Percentiles rank a stretch among this genome's conserved stretches.
Conservation (phyloP, 805 yeast species). For the Metschnikowia proteae region DNA sequence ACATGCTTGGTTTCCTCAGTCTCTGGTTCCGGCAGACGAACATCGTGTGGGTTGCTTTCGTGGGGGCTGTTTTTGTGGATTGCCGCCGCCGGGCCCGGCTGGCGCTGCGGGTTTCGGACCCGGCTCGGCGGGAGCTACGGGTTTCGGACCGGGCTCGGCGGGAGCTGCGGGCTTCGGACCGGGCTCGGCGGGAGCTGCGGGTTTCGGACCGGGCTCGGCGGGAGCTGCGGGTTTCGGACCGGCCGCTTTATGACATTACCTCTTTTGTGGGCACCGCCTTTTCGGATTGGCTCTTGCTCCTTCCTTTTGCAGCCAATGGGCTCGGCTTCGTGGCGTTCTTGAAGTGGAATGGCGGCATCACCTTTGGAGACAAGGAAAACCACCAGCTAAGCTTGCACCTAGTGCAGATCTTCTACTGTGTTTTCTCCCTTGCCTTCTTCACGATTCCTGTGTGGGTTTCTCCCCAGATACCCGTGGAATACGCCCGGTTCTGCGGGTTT, state of each 20-base stretch:
- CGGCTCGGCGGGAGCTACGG: too few relatives aligned
- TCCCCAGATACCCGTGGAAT: conserved; percentile 33
- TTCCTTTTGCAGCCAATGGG: conserved; percentile 55
- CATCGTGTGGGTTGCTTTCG: conserved; percentile 75
- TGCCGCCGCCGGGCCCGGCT: conserved; percentile 18
- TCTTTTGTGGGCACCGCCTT: conserved; percentile 11
- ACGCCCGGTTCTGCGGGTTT: conserved; percentile 26
- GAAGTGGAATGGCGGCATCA: conserved; percentile 70
- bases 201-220: background rate
- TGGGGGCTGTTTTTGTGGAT: conserved; percentile 54
- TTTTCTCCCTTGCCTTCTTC: conserved; percentile 57
- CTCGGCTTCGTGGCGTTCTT: conserved; percentile 55
- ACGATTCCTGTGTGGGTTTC: conserved; percentile 75
- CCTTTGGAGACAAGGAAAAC: conserved; percentile 88
- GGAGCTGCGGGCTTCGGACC: background rate
- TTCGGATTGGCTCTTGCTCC: conserved; percentile 19
- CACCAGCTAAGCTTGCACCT: conserved; percentile 69
- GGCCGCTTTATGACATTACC: background rate
- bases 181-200: background rate
- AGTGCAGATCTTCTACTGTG: conserved; percentile 79
- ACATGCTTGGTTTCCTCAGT: conserved; percentile 56
- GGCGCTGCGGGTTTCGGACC: background rate
- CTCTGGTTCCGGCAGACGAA: conserved; percentile 87
- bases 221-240: background rate
- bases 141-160: background rate